Evolutionary conservation across 164 flowering plant species (phyloP), one percentile per base, ranked within the genome.

Genomic region (Magnolia sinica): DNA sequence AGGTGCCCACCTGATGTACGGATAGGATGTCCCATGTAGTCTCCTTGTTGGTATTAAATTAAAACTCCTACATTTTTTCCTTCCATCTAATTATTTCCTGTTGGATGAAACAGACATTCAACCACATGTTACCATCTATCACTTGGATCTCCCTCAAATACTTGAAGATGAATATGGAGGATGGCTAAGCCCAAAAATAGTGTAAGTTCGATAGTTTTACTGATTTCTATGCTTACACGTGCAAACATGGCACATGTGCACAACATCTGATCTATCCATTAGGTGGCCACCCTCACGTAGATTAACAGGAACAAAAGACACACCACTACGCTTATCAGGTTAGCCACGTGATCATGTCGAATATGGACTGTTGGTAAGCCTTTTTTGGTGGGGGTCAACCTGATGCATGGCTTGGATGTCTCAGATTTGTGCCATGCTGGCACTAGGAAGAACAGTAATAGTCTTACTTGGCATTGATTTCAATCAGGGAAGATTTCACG

Each of bases 161-260:
- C 83, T 83, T 72, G 81, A 83, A 78, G 85, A 83, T 50, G 83
- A 81, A 65, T 83, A 83, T 52, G 70, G 20, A 67, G 83, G 82
- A 72, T 83, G 83, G 83, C 51, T 83, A 6, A 76, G 78, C 78
- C 83, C 78, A 31, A 81, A 74, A 27, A 81, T 83, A 27, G 76
- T 83, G 85, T 83, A 78, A 73, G 29, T 68, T 13, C 3, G 31
- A 37, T 22, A 65, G 8, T 31, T 27, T 31, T 11, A 67, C 80
- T 76, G 68, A 76, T n/a, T 24, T 4, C 6, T 29, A 8, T 10
- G 10, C 16, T 13, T 65, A n/a, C 9, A 13, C 24, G 7, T 79
- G 83, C 45, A 37, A 37, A 3, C 45, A 37, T 37, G 45, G 45
- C 7, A 37, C 45, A 37, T 37, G 45, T 37, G 45, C 45, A 5